Conservation (phyloP, 768 basidiomycete genomes). For the Neoboletus magnificus region DNA sequence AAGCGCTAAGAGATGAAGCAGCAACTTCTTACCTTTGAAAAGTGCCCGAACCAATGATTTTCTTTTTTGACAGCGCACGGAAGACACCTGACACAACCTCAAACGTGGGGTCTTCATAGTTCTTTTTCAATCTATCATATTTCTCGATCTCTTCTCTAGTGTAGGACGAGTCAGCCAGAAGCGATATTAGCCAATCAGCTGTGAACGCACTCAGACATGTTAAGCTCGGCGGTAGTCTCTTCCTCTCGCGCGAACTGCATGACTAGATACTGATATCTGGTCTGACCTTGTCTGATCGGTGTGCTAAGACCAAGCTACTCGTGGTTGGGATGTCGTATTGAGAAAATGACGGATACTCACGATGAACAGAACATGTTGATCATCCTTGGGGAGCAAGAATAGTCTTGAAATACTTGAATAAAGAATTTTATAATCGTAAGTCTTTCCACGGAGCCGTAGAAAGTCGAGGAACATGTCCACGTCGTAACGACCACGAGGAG, state of each 20-base stretch:
- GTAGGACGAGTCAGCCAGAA: not conserved
- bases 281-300: constrained; percentile 97
- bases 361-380: constrained; percentile 92
- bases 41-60: constrained; percentile 82
- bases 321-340: constrained; percentile 3
- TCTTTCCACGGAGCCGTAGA: constrained; percentile 93
- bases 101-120: constrained; percentile 93
- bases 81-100: constrained; percentile 94
- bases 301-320: constrained; percentile 81
- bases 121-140: constrained; percentile 83
- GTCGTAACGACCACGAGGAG: constrained; percentile 95
- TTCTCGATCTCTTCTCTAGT: constrained; percentile 71
- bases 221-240: constrained; percentile 93
- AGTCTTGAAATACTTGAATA: constrained; percentile 84
- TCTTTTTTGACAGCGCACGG: constrained; percentile 86
- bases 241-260: constrained; percentile 98
- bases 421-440: constrained; percentile 97
- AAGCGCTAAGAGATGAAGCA: not conserved
- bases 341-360: constrained; percentile 44
- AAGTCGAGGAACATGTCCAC: constrained; percentile 98
- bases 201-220: constrained; percentile 77
- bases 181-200: not conserved
- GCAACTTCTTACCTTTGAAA: constrained; percentile 70
- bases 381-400: constrained; percentile 95
- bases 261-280: constrained; percentile 94